Conservation (phyloP, 306 rosid genomes). For the Delonix regia region DNA sequence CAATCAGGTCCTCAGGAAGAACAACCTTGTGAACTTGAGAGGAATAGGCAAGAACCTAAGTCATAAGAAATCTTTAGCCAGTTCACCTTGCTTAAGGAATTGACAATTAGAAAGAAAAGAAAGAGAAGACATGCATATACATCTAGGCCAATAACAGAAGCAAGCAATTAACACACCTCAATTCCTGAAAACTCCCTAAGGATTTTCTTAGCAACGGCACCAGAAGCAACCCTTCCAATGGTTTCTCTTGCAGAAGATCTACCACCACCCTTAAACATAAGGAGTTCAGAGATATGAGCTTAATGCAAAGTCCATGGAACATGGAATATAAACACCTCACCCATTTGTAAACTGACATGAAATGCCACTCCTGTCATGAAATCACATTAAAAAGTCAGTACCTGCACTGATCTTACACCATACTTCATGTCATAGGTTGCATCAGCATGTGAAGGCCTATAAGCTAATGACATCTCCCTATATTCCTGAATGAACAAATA, state of each 20-base stretch:
- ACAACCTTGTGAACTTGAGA: conserved; percentile 87
- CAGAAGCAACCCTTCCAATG: conserved; percentile 97
- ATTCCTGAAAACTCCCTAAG: conserved; percentile 71
- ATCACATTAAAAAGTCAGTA: conserved; percentile 31
- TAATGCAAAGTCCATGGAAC: conserved; percentile 5
- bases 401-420: conserved; percentile 89
- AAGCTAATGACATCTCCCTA: conserved; percentile 81
- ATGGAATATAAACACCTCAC: background rate
- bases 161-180: conserved; percentile 68
- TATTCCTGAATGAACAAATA: conserved; percentile 65
- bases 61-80: conserved; percentile 28
- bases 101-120: background rate
- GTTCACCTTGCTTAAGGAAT: conserved; percentile 24
- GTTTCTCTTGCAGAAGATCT: conserved; percentile 99
- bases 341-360: background rate
- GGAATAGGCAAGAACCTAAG: conserved; percentile 86
- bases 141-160: background rate
- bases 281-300: conserved; percentile 16
- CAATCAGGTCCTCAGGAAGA: conserved; percentile 70
- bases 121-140: background rate
- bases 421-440: conserved; percentile 98
- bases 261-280: conserved; percentile 83
- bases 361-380: background rate
- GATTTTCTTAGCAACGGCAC: conserved; percentile 92
- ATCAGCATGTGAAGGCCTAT: conserved; percentile 97